Percentiles rank a stretch among this genome's conserved stretches.
These are phyloP conservation scores for Debaryomyces tyrocola DNA, from an alignment of 805 yeast genomes.

Conservation along the genomic window DNA sequence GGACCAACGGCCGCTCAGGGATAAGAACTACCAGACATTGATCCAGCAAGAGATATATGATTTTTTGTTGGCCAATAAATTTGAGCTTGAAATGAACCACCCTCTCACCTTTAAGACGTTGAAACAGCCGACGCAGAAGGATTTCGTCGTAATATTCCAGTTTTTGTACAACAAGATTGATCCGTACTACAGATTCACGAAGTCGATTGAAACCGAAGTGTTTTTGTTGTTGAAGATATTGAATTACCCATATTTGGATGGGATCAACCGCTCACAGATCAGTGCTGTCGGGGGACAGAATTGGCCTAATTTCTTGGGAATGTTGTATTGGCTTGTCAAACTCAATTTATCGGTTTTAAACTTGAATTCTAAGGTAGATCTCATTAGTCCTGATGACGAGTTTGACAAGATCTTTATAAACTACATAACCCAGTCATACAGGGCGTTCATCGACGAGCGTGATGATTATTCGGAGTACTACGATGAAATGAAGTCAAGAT, in stretches of 20 bases:
- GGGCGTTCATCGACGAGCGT: constrained; percentile 60
- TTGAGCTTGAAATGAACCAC: constrained; percentile 74
- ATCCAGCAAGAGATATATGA: constrained; percentile 69
- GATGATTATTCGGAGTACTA: constrained; percentile 60
- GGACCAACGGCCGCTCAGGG: constrained; percentile 81
- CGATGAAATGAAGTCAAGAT: constrained; percentile 56
- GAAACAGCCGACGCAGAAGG: constrained; percentile 82
- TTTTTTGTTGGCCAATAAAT: constrained; percentile 60
- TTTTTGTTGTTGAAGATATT: constrained; percentile 62
- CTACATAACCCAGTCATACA: constrained; percentile 67
- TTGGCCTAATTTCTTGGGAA: constrained; percentile 82
- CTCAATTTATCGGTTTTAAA: constrained; percentile 40
- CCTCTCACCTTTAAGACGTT: constrained; percentile 65
- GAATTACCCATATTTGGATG: constrained; percentile 77
- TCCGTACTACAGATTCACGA: constrained; percentile 71
- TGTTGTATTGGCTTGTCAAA: constrained; percentile 79
- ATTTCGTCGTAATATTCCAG: constrained; percentile 73
- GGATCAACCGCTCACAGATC: constrained; percentile 80
- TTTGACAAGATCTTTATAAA: constrained; percentile 54
- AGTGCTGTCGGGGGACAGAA: constrained; percentile 89
- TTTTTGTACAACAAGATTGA: constrained; percentile 77
- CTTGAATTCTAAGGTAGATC: constrained; percentile 29
- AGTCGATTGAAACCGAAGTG: constrained; percentile 74
- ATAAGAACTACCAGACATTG: constrained; percentile 61
- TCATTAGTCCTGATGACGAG: constrained; percentile 42